A percentile compares a stretch with the other conserved stretches of the same genome.
phyloP scores from a whole-genome alignment of 768 basidiomycete species.

The Rhodosporidiobolus odoratus region DNA sequence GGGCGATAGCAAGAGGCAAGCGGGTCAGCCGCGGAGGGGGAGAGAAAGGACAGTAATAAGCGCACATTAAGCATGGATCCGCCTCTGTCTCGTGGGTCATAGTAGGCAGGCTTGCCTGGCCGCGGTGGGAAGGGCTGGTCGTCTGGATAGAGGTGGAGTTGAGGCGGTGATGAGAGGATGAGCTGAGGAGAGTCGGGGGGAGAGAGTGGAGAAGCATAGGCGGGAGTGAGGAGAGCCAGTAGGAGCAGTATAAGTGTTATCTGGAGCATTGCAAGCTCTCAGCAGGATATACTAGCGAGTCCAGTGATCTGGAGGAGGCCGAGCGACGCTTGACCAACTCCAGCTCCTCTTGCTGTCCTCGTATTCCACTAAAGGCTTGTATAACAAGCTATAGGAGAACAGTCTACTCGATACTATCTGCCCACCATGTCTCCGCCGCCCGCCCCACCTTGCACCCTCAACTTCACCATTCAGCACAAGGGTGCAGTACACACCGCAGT shows the following conservation, averaged over 20 bases:
- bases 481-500: conserved; percentile 86
- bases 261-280: background rate
- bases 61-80: conserved; percentile 72
- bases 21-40: background rate
- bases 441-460: background rate
- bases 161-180: background rate
- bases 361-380: too few species aligned
- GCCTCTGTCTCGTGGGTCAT: conserved; percentile 67
- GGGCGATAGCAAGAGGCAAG: background rate
- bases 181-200: background rate
- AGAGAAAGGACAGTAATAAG: background rate
- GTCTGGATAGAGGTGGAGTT: background rate
- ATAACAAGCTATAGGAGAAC: too few species aligned
- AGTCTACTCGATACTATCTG: background rate
- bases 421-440: background rate
- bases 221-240: background rate
- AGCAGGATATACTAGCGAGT: background rate
- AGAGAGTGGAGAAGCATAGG: too few species aligned
- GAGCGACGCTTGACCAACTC: too few species aligned
- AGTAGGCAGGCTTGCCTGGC: conserved; percentile 47
- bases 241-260: background rate
- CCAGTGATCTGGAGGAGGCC: too few species aligned
- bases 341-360: too few species aligned
- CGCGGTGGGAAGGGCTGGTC: background rate
- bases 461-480: conserved; percentile 44